These are phyloP conservation scores for Coemansia sp. DNA, from an alignment of 192 early-diverging fungal genomes.

Conservation along the genomic window DNA sequence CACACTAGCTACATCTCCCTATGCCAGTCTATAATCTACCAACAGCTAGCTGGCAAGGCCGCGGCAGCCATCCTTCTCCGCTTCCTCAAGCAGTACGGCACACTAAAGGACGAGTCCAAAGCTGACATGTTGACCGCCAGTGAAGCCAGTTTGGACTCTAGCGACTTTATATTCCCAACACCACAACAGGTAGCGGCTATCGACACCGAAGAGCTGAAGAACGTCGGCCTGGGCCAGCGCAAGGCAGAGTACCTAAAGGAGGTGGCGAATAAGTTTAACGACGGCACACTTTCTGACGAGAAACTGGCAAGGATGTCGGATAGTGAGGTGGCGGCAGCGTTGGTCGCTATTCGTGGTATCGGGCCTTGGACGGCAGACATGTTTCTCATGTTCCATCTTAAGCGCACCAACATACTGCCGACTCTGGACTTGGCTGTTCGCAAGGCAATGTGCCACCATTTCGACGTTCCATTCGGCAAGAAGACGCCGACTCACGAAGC, in stretches of 20 bases:
- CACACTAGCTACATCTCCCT: conserved; percentile 47
- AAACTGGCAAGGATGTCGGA: conserved; percentile 59
- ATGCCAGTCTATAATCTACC: conserved; percentile 64
- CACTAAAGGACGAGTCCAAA: conserved; percentile 28
- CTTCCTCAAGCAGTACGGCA: conserved; percentile 62
- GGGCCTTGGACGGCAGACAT: conserved; percentile 75
- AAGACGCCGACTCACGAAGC: conserved; percentile 57
- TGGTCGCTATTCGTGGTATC: conserved; percentile 68
- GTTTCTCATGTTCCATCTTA: conserved; percentile 75
- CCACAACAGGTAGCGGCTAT: conserved; percentile 57
- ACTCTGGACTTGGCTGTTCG: conserved; percentile 66
- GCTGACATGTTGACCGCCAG: not conserved
- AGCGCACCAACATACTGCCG: conserved; percentile 72
- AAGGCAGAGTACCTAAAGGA: conserved; percentile 70
- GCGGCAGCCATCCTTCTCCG: conserved; percentile 61
- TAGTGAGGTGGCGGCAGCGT: conserved; percentile 56
- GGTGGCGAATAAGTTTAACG: conserved; percentile 62
- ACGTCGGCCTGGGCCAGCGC: conserved; percentile 36
- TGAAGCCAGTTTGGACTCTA: not conserved
- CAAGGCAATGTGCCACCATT: conserved; percentile 68
- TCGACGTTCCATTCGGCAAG: conserved; percentile 57
- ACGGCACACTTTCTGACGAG: conserved; percentile 55
- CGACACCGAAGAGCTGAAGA: conserved; percentile 42
- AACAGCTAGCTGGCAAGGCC: conserved; percentile 74
- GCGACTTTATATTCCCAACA: conserved; percentile 59